Conservation (phyloP, 768 basidiomycete species). For the Mycena floridula region DNA sequence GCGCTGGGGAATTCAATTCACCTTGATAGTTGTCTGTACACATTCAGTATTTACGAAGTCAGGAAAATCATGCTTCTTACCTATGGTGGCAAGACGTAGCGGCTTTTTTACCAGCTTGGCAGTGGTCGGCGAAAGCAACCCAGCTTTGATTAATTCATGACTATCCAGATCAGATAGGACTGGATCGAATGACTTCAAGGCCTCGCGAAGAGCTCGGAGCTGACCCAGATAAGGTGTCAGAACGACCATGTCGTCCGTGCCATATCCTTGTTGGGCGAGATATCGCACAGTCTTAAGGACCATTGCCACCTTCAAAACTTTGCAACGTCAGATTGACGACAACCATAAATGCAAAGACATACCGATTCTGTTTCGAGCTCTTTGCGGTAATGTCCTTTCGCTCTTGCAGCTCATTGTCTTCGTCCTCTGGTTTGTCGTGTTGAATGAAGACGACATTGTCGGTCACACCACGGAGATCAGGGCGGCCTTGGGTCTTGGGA, state of each 20-base stretch:
- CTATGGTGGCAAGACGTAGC: slow-evolving; percentile 60
- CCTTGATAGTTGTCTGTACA: slow-evolving; percentile 70
- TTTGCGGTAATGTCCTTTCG: slow-evolving; percentile 36
- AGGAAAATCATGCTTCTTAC: slow-evolving; percentile 30
- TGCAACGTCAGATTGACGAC: background rate
- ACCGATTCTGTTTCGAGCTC: slow-evolving; percentile 52
- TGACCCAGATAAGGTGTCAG: slow-evolving; percentile 70
- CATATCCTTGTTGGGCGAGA: slow-evolving; percentile 63
- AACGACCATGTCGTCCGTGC: slow-evolving; percentile 52
- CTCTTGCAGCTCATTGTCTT: slow-evolving; percentile 33
- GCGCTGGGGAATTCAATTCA: too few relatives aligned
- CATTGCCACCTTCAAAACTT: slow-evolving; percentile 52
- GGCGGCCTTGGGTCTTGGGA: slow-evolving; percentile 39
- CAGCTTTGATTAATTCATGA: slow-evolving; percentile 50
- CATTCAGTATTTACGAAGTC: slow-evolving; percentile 21
- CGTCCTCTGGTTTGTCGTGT: slow-evolving; percentile 51
- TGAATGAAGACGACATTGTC: slow-evolving; percentile 58
- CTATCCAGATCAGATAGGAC: slow-evolving; percentile 60
- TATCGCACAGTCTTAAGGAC: slow-evolving; percentile 61
- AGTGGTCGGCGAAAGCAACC: slow-evolving; percentile 35
- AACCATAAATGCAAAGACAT: background rate
- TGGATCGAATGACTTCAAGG: slow-evolving; percentile 47
- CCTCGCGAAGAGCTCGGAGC: slow-evolving; percentile 41
- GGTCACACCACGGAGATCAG: slow-evolving; percentile 46
- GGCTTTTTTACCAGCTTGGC: slow-evolving; percentile 35